Percentiles rank a stretch among this genome's conserved stretches.
phyloP scores from a whole-genome alignment of 2,329 filamentous ascomycete genomes.

The Calonectria ilicicola region DNA sequence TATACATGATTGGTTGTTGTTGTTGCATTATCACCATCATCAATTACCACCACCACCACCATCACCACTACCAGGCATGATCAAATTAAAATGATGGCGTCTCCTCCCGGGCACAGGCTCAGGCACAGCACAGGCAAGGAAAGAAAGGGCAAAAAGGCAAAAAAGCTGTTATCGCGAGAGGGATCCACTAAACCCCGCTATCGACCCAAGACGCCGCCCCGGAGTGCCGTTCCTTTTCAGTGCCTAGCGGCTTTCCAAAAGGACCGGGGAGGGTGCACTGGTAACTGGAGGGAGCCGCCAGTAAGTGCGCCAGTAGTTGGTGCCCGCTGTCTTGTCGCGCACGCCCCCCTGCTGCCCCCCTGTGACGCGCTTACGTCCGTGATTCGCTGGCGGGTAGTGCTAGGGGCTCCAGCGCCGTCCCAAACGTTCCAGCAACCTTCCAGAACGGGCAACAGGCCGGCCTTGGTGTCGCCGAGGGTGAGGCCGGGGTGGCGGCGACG shows the following conservation, averaged over 20 bases:
- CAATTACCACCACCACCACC: too few relatives aligned
- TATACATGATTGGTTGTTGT: too few relatives aligned
- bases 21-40: too few relatives aligned
- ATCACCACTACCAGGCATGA: too few relatives aligned
- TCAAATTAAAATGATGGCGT: too few relatives aligned
- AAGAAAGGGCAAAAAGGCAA: too few relatives aligned
- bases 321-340: neutral
- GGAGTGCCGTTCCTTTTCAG: slow-evolving; percentile 2
- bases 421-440: slow-evolving; percentile 45
- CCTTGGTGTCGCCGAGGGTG: slow-evolving; percentile 33
- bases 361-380: slow-evolving; percentile 13
- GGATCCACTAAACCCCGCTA: slow-evolving; percentile 6
- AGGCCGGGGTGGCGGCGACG: slow-evolving; percentile 30
- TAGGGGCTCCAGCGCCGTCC: slow-evolving; percentile 13
- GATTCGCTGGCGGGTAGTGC: neutral
- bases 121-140: too few relatives aligned
- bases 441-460: slow-evolving; percentile 33
- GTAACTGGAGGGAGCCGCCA: neutral
- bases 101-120: too few relatives aligned
- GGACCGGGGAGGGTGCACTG: neutral
- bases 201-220: neutral
- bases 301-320: too few relatives aligned
- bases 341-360: neutral
- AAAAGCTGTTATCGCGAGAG: neutral
- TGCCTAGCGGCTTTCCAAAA: slow-evolving; percentile 9